phyloP scores from a whole-genome alignment of 345 rosid species.

The Populus nigra region DNA sequence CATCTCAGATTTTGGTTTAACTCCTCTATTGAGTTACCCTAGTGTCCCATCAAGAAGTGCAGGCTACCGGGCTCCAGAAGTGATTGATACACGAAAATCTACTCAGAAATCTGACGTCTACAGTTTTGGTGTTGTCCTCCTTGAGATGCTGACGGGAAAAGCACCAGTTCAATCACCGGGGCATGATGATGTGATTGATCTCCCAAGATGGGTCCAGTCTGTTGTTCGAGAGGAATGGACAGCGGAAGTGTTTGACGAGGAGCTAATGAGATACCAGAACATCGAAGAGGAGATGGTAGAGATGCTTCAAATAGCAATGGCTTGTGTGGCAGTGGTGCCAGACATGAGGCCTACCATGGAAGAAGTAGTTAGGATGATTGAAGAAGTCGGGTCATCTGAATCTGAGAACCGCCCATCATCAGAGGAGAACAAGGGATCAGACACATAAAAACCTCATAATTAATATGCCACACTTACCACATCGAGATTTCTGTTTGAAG shows the following conservation, averaged over 20 bases:
- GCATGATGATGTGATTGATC: constrained; percentile 63
- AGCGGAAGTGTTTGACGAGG: constrained; percentile 81
- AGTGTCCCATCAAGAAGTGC: constrained; percentile 52
- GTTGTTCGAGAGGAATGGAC: constrained; percentile 94
- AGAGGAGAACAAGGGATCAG: constrained; percentile 34
- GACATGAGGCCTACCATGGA: constrained; percentile 74
- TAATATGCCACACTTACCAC: no score
- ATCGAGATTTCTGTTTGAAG: not conserved
- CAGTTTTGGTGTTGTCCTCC: constrained; percentile 81
- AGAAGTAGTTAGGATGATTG: constrained; percentile 77
- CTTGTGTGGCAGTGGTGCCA: constrained; percentile 64
- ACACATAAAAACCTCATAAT: constrained; percentile 24
- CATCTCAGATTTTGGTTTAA: constrained; percentile 71
- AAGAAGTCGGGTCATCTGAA: constrained; percentile 61
- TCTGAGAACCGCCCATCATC: constrained; percentile 55
- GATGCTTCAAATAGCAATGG: constrained; percentile 91
- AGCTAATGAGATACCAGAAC: constrained; percentile 60
- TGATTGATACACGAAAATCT: constrained; percentile 52
- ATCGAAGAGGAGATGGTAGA: constrained; percentile 90
- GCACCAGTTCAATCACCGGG: constrained; percentile 59
- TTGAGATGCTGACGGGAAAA: constrained; percentile 88
- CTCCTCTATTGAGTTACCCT: constrained; percentile 56
- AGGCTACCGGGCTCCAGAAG: constrained; percentile 82
- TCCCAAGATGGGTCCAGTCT: constrained; percentile 89
- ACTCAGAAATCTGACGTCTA: constrained; percentile 69